Base-by-base conservation (phyloP, 1,284 basidiomycete genomes). In the Ceratobasidium sp. region DNA sequence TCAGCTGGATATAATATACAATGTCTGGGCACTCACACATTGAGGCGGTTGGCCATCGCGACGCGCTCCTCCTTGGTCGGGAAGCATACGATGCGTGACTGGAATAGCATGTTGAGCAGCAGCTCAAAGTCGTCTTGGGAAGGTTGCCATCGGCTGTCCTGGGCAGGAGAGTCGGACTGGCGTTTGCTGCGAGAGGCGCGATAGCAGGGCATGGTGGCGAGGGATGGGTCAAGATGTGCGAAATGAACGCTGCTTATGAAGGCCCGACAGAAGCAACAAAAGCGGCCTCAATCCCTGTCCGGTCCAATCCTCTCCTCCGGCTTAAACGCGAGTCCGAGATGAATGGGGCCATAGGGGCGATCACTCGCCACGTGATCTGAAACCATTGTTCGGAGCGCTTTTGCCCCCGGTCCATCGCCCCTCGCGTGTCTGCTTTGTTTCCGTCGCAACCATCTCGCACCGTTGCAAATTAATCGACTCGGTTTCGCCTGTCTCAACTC, bases 41-140 rank as follows among this genome's bases (percentile, higher is more conserved):
- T 66, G 5, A 66, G 62, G 13, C 21, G 33, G 50, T 66, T 66
- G 36, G 62, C 62, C 62, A 66, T 66, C 23, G 50, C 62, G 41
- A 66, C 62, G 41, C 62, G 62, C 41, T 66, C 62, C 30, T 66
- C 62, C 41, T 66, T 66, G 62, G 62, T 66, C 3, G 62, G 62
- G 50, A 66, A 66, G 41, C 62, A 66, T 7, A 66, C 39, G 25
- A 66, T 66, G 52, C 62, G 62, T 6, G 62, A 44, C 49, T 66
- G 50, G 62, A 66, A 66, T 49, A 66, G 62, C 62, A 66, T 66
- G 50, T 44, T 39, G 62, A 66, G 62, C 39, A 66, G 62, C 23
- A 66, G 62, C 52, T 66, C 62, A 66, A 66, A 66, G 62, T 66
- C 62, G 39, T 54, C 62, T 19, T 66, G 62, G 33, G 62, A 66